Evolutionary conservation across 192 early-diverging fungal species (phyloP), one percentile per base, ranked within the genome.

Genomic region (Irineochytrium annulatum): DNA sequence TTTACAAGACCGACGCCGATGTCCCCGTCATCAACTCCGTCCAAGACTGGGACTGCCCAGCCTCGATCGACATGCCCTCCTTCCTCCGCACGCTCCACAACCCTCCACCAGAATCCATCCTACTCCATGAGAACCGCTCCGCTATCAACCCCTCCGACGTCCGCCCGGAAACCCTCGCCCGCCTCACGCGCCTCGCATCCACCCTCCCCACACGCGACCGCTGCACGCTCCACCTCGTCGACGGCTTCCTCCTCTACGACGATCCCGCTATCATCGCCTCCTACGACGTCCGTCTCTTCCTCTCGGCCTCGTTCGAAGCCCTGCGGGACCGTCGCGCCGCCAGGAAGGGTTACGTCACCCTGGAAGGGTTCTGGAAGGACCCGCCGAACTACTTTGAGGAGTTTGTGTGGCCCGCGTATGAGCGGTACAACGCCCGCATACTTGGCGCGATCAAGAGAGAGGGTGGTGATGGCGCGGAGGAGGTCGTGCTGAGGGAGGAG

Each of bases 211-310:
- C 46, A 6, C 24, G 8, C 46, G 46, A 49, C 6, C 11, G 46
- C 13, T 8, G 6, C 24, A 14, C 6, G 0, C 74, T 82, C 54
- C 56, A 83, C 31, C 71, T 90, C 11, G 69, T 87, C 17, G 92
- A 95, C 59, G 92, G 92, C 5, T 90, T 95, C 56, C 73, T 95
- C 46, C 77, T 95, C 34, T 90, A 82, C 67, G 74, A 82, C 46
- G 51, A 82, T 55, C 56, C 70, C 11, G 34, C 54, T 4, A 56
- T 86, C 11, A 52, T 72, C 14, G 60, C 73, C 2, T 56, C 65
- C 5, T 63, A 82, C 3, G 82, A 86, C 35, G 58, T 65, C 14
- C 73, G 80, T 37, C 65, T 87, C 16, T 85, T 81, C 58, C 55
- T 91, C 14, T 73, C 74, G 32, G 83, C 87, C 0, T 67, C 74